Evolutionary conservation across 1,284 basidiomycete genomes (phyloP), one percentile per base, ranked within the genome.

Genomic region (Meripilus lineatus): DNA sequence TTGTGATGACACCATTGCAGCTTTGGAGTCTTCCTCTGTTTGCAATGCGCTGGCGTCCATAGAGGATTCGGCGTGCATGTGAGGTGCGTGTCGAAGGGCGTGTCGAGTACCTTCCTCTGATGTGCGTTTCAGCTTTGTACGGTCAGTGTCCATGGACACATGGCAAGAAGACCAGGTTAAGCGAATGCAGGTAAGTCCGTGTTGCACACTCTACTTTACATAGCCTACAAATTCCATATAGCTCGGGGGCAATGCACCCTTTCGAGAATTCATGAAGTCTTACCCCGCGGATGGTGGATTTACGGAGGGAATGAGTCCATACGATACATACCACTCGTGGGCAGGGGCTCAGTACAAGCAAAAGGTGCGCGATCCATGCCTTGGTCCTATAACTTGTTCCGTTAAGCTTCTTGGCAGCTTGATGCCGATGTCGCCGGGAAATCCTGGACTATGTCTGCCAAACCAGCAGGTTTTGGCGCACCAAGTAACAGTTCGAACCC

Each of bases 111-210:
- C 39, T 49, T 32, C 20, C 21, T 32, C 58, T 56, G 25, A 58
- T 33, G 35, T 39, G 7, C 26, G 30, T 23, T 32, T n/a, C 21
- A 93, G 89, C 59, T 94, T 94, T 67, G 89, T 95, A 43, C 77
- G 92, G 58, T 93, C 89, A 38, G 81, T 92, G 55, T 93, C 92
- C 45, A 96, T 96, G 93, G 93, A 95, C 67, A 87, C 91, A 56
- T 96, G 93, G 93, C 87, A 90, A 47, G 79, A 84, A 32, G 89
- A 93, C 43, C 93, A 97, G 64, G 72, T 95, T 54, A 83, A 71
- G 58, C 82, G 92, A 53, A 95, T 97, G 90, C 82, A 88, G 79
- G 89, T 90, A 35, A 40, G 71, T 50, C 26, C 38, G 54, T 51
- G 46, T 44, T 42, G 41, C 28, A 17, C 22, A n/a, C 22, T 2